Evolutionary conservation across 2,329 filamentous ascomycete genomes (phyloP).

Genomic region (Alternaria tenuissima): DNA sequence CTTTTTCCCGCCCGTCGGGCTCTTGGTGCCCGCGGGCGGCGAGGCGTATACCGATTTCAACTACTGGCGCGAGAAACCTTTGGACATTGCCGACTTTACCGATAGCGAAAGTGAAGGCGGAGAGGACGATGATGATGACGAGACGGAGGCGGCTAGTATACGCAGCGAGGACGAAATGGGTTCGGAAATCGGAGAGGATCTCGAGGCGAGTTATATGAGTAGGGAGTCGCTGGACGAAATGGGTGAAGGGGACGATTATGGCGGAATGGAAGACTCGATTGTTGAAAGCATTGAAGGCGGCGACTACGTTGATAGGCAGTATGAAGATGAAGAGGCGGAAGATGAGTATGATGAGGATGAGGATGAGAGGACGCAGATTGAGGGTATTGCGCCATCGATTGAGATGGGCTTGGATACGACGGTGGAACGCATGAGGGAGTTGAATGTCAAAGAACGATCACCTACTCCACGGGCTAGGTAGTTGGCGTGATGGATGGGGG

Average conservation of each 20-base stretch:
- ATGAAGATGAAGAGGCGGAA: conserved; percentile 24
- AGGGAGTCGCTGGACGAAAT: conserved; percentile 59
- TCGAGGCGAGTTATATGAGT: conserved; percentile 67
- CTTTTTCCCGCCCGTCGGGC: conserved; percentile 92
- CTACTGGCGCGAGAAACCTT: conserved; percentile 88
- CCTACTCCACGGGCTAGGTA: conserved; percentile 25
- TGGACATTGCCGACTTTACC: conserved; percentile 88
- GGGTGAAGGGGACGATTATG: neutral
- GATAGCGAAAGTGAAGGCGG: conserved; percentile 69
- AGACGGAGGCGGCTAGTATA: conserved; percentile 52
- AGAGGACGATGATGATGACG: conserved; percentile 55
- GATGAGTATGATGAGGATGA: conserved; percentile 35
- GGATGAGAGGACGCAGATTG: conserved; percentile 27
- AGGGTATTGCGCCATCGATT: conserved; percentile 24
- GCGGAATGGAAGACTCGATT: conserved; percentile 55
- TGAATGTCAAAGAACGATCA: conserved; percentile 30
- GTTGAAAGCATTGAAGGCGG: conserved; percentile 60
- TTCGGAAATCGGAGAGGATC: conserved; percentile 54
- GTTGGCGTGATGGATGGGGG: too few relatives aligned
- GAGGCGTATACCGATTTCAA: conserved; percentile 97
- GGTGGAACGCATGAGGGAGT: conserved; percentile 8
- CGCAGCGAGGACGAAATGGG: conserved; percentile 61
- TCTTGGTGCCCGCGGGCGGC: conserved; percentile 85
- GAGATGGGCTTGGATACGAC: conserved; percentile 1
- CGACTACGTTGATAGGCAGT: conserved; percentile 35